A percentile compares a stretch with the other conserved stretches of the same genome.
phyloP scores from a whole-genome alignment of 2,329 filamentous ascomycete species.

The Teratosphaeriaceae sp. region DNA sequence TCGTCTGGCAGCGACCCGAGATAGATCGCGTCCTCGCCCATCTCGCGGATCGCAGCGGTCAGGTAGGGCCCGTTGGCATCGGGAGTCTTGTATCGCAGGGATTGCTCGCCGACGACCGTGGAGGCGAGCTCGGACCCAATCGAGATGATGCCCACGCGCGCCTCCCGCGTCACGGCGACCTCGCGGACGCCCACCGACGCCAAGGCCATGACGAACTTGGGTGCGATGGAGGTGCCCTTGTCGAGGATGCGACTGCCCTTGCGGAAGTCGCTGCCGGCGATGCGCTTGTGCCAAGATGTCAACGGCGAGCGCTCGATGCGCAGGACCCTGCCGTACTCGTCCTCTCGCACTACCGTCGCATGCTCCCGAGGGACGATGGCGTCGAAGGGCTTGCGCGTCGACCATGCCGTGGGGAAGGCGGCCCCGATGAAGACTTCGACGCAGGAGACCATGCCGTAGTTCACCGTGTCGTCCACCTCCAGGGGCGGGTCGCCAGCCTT shows the following conservation, averaged over 20 bases:
- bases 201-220: conserved; percentile 7
- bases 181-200: conserved; percentile 6
- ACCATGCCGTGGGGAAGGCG: conserved; percentile 1
- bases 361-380: conserved; percentile 4
- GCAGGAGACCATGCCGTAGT: conserved; percentile 1
- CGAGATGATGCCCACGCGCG: conserved; percentile 3
- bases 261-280: conserved; percentile 8
- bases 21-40: conserved; percentile 6
- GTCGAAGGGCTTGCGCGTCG: conserved; percentile 1
- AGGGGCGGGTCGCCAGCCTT: conserved; percentile 3
- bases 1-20: conserved; percentile 4
- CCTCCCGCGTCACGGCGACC: neutral
- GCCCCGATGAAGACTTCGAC: conserved; percentile 5
- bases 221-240: conserved; percentile 4
- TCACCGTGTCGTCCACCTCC: conserved; percentile 3
- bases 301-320: neutral
- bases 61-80: conserved; percentile 8
- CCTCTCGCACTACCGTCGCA: conserved; percentile 1
- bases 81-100: conserved; percentile 6
- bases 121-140: conserved; percentile 5
- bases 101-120: neutral
- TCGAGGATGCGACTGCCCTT: conserved; percentile 5
- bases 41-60: conserved; percentile 8
- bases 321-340: conserved; percentile 2
- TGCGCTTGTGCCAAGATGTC: conserved; percentile 7